These are phyloP conservation scores for Aspergillus neotritici DNA, from an alignment of 2,329 filamentous ascomycete genomes.

Conservation along the genomic window DNA sequence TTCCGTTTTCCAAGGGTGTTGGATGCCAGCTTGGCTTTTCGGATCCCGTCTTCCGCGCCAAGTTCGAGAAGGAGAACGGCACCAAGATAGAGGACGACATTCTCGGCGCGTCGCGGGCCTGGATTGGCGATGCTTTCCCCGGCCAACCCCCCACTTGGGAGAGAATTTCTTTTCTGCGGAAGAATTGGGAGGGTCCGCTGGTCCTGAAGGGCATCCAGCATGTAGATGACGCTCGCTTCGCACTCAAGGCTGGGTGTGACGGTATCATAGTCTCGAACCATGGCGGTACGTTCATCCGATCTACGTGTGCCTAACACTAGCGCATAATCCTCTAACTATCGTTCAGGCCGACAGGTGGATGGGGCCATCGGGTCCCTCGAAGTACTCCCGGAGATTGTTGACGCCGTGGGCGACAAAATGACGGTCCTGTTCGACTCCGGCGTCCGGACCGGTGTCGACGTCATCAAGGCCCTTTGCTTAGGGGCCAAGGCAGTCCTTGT, in stretches of 20 bases:
- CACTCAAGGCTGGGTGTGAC: conserved; percentile 41
- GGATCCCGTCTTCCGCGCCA: conserved; percentile 60
- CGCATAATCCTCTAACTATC: neutral
- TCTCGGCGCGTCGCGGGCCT: conserved; percentile 47
- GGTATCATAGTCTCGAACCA: conserved; percentile 51
- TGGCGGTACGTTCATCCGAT: conserved; percentile 33
- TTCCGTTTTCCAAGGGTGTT: conserved; percentile 53
- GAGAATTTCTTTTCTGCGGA: conserved; percentile 53
- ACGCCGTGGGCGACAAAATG: conserved; percentile 49
- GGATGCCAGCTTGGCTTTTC: conserved; percentile 60
- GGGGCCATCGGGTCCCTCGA: conserved; percentile 48
- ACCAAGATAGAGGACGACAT: conserved; percentile 45
- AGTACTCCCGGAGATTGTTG: conserved; percentile 55
- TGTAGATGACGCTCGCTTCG: conserved; percentile 44
- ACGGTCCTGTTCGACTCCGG: conserved; percentile 50
- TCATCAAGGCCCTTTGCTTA: conserved; percentile 48
- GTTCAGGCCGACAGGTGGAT: conserved; percentile 44
- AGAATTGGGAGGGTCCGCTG: conserved; percentile 60
- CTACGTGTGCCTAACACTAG: neutral
- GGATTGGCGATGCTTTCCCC: conserved; percentile 50
- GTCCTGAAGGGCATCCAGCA: conserved; percentile 56
- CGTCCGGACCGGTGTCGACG: conserved; percentile 46
- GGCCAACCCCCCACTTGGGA: conserved; percentile 55
- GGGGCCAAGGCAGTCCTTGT: conserved; percentile 56
- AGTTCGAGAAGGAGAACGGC: conserved; percentile 49